These are phyloP conservation scores for Ilex asprella DNA, from an alignment of 257 asterid genomes.

Conservation along the genomic window DNA sequence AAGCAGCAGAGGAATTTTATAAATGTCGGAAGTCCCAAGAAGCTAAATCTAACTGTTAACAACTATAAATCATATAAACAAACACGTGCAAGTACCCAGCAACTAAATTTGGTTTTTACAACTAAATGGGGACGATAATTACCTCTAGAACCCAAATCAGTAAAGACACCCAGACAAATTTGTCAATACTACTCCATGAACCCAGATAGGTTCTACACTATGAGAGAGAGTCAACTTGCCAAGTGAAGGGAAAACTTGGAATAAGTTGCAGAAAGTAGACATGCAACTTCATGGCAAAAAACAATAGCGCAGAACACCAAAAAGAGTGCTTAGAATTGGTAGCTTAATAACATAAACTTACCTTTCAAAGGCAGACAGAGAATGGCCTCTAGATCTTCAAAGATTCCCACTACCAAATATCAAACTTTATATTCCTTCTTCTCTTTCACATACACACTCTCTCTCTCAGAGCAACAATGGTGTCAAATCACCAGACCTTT, in stretches of 20 bases:
- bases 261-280: constrained; percentile 27
- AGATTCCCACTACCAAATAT: constrained; percentile 52
- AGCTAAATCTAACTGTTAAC: no score
- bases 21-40: no score
- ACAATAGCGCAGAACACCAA: constrained; percentile 6
- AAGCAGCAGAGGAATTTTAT: no score
- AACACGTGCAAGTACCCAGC: no score
- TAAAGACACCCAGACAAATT: constrained; percentile 4
- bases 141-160: not conserved
- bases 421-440: constrained; percentile 39
- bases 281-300: constrained; percentile 12
- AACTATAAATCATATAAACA: no score
- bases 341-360: constrained; percentile 18
- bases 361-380: constrained; percentile 27
- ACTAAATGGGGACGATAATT: not conserved
- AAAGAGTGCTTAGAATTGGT: constrained; percentile 16
- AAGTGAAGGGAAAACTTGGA: constrained; percentile 17
- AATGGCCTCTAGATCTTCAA: constrained; percentile 31
- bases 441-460: not conserved
- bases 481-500: constrained; percentile 21
- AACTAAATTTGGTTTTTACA: no score
- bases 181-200: constrained; percentile 13
- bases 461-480: constrained; percentile 12
- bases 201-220: constrained; percentile 7
- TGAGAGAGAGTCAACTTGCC: constrained; percentile 15